Base-by-base conservation (phyloP, 108 stramenopile genomes). In the Discostella pseudostelligera region DNA sequence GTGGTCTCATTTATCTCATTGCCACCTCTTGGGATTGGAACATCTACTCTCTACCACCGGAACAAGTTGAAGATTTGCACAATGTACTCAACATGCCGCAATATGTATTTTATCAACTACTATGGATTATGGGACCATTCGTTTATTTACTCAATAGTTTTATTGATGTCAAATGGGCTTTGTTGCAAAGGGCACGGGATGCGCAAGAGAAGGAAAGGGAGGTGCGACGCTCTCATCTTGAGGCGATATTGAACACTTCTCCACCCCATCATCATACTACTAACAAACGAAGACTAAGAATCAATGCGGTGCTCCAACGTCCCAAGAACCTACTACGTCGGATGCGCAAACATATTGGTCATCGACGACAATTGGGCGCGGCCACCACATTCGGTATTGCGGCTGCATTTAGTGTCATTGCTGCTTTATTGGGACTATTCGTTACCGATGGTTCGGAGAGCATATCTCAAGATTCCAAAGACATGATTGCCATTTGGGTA, bases 101-200 rank as follows among this genome's bases (percentile, higher is more conserved):
- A 29, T 42, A 59, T 8, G 24, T 61, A 13, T 32, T 75, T 12
- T 75, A 75, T 28, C 56, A 75, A 37, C 39, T 29, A 0, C 0
- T 75, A 25, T 75, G 74, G 74, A 43, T 75, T 17, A 56, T 75
- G 47, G 67, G 74, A 11, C 74, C 74, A 5, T 40, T 69, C 46
- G 59, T 67, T 1, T 75, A 75, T 28, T 50, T 75, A 12, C 12
- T 75, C 1, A 75, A 75, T 19, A 69, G 68, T 25, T 2, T 56
- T 16, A 69, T 75, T 26, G 74, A 75, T 29, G 68, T 75, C 3
- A 59, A 29, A 40, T 75, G 74, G 74, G 67, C 74, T 5, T 2
- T 60, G 50, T 39, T 51, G 9, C 44, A 69, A 19, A 22, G 61
- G 40, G 54, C 40, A 5, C 49, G 58, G 36, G 58, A 53, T 45